Base-by-base conservation (phyloP, 306 rosid species). In the Citrullus amarus region DNA sequence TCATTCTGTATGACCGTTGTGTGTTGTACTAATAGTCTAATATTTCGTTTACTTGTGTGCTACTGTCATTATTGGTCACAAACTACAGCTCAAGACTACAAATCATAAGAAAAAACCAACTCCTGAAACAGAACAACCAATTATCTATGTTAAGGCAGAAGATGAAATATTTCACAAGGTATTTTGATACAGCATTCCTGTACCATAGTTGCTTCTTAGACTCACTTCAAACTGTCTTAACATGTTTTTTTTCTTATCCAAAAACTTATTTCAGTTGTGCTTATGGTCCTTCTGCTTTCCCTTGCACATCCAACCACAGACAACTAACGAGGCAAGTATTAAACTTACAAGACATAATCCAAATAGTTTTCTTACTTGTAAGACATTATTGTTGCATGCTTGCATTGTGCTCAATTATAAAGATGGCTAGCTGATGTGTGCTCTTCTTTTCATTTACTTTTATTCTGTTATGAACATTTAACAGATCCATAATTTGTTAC, bases 101-200 rank as follows among this genome's bases (percentile, higher is more conserved):
- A 84, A 80, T 71, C 83, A 46, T 74, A 90, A 85, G 79, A 82
- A 83, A 78, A 87, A 83, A 54, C 34, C 6, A 39, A 79, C 59
- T 75, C 55, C 36, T 59, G 86, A 76, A n/a, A 69, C 25, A 20
- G 92, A 86, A 0, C 90, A 86, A 83, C 80, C 78, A 9, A 80
- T 83, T 65, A 82, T 89, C 63, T 95, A 92, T 80, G 32, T 85
- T 63, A 95, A 95, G 85, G 88, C 89, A 3, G 97, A 95, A 87
- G 97, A 95, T 81, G 96, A 95, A 79, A 78, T 95, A 73, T 88
- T 92, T 76, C 96, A 87, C 70, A 83, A 89, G 99, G 97, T 92
- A 87, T 65, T 82, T 75, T 54, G 80, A 54, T 76, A 39, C 25
- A 58, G 17, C 15, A 10, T 30, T 55, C 12, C 4, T 63, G 15